Conservation (phyloP, 1,284 basidiomycete genomes). For the Cutaneotrichosporon sp. region DNA sequence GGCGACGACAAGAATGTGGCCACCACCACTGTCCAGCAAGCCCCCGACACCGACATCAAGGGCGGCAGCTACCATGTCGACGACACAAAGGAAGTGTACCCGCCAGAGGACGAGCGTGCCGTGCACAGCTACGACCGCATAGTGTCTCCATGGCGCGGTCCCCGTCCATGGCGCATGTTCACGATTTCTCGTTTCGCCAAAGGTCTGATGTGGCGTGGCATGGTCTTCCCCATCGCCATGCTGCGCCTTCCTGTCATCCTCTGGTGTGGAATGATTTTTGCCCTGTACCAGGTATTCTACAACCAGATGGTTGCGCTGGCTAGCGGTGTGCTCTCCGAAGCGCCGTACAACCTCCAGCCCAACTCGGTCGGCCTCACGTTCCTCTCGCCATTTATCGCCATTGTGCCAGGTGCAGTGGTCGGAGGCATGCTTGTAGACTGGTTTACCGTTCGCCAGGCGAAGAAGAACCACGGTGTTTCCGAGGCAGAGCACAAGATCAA, state of each 20-base stretch:
- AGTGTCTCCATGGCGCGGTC: constrained; percentile 16
- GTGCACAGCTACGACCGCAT: constrained; percentile 8
- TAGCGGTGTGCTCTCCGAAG: constrained; percentile 17
- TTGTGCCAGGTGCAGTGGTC: constrained; percentile 20
- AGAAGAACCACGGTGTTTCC: constrained; percentile 16
- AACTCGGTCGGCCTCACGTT: constrained; percentile 23
- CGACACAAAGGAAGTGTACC: neutral
- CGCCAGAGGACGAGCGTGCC: neutral
- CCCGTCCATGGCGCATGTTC: constrained; percentile 5
- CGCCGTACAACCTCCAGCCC: constrained; percentile 24
- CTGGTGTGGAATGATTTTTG: constrained; percentile 19
- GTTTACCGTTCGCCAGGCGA: constrained; percentile 12
- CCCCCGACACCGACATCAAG: neutral
- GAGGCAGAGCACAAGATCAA: constrained; percentile 24
- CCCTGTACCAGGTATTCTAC: constrained; percentile 22
- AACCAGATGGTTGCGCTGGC: constrained; percentile 22
- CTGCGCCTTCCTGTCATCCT: constrained; percentile 15
- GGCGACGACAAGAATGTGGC: constrained; percentile 1
- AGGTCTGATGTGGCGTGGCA: constrained; percentile 18
- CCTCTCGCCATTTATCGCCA: constrained; percentile 20
- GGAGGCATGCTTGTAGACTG: constrained; percentile 10
- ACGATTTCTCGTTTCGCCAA: constrained; percentile 12
- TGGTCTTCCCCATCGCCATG: constrained; percentile 16
- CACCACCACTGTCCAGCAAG: neutral
- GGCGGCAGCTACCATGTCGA: neutral